Evolutionary conservation across 116 monocot genomes (phyloP).

Genomic region (Trichopus zeylanicus): DNA sequence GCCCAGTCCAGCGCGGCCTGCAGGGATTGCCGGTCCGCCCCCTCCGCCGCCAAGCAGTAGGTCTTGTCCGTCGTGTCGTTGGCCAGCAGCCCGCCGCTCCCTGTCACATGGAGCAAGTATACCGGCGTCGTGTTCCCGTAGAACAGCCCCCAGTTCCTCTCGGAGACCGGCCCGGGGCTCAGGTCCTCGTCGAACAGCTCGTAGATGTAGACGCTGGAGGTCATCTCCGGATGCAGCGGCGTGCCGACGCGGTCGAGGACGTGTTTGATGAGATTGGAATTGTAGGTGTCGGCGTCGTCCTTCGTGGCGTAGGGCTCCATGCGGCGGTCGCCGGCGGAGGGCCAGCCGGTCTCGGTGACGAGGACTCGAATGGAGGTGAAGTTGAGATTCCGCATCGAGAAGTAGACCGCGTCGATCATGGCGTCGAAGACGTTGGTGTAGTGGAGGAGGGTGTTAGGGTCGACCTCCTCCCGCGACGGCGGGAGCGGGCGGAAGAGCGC

Average conservation of each 20-base stretch:
- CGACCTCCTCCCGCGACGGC: constrained; percentile 61
- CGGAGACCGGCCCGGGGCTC: constrained; percentile 63
- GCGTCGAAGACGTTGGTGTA: constrained; percentile 91
- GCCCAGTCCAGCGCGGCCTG: constrained; percentile 97
- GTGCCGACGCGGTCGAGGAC: constrained; percentile 62
- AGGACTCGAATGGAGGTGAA: constrained; percentile 45
- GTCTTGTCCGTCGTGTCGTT: constrained; percentile 77
- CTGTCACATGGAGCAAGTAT: constrained; percentile 68
- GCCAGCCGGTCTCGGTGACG: constrained; percentile 95
- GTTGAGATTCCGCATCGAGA: constrained; percentile 68
- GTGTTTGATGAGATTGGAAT: constrained; percentile 79
- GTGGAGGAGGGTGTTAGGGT: constrained; percentile 91
- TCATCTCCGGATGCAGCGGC: constrained; percentile 59
- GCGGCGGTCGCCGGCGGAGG: constrained; percentile 40
- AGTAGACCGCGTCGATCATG: constrained; percentile 85
- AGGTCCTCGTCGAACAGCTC: constrained; percentile 95
- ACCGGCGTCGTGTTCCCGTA: constrained; percentile 65
- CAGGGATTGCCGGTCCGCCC: constrained; percentile 41
- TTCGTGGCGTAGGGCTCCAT: constrained; percentile 54
- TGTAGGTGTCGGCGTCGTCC: constrained; percentile 76
- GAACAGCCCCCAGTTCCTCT: constrained; percentile 88
- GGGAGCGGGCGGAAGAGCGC: constrained; percentile 79
- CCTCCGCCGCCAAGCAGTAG: constrained; percentile 67
- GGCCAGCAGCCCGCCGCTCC: constrained; percentile 75
- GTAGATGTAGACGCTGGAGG: constrained; percentile 70